A percentile compares a stretch with the other conserved stretches of the same genome.
Conservation (phyloP, 2,329 filamentous ascomycete genomes). For the Xylariaceae sp. region DNA sequence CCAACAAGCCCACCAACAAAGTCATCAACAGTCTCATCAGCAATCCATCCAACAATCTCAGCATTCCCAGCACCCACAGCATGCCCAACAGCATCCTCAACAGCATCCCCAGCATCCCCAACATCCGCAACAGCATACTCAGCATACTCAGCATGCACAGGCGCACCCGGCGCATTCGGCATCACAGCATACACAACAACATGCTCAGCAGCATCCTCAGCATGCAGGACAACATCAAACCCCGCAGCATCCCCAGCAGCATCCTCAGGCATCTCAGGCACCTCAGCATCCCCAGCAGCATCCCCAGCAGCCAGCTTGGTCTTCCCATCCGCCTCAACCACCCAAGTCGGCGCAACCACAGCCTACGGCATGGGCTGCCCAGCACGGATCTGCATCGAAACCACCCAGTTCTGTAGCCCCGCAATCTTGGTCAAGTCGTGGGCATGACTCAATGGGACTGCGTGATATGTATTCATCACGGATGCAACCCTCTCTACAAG, state of each 20-base stretch:
- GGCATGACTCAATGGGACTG: constrained; percentile 31
- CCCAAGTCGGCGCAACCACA: constrained; percentile 34
- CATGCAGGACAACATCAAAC: constrained; percentile 23
- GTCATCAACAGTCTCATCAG: constrained; percentile 13
- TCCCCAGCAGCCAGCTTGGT: constrained; percentile 29
- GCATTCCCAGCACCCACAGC: constrained; percentile 28
- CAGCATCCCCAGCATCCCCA: constrained; percentile 19
- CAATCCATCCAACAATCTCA: constrained; percentile 26
- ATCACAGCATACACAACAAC: constrained; percentile 27
- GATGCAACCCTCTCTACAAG: constrained; percentile 30
- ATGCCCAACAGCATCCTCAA: constrained; percentile 31
- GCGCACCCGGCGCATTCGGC: constrained; percentile 26
- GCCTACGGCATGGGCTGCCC: constrained; percentile 36
- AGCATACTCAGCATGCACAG: constrained; percentile 27
- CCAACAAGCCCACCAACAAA: constrained; percentile 29
- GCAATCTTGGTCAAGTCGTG: constrained; percentile 33
- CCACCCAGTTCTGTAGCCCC: constrained; percentile 32
- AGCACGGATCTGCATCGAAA: constrained; percentile 37
- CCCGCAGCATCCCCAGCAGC: constrained; percentile 24
- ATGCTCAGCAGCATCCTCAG: constrained; percentile 24
- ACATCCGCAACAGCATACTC: constrained; percentile 20
- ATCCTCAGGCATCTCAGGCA: constrained; percentile 27
- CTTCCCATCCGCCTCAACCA: constrained; percentile 35
- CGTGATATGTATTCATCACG: constrained; percentile 29
- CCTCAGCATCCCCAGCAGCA: constrained; percentile 30